Evolutionary conservation across 352 stramenopile species (phyloP), one percentile per base, ranked within the genome.

Genomic region (Globisporangium viniferum): DNA sequence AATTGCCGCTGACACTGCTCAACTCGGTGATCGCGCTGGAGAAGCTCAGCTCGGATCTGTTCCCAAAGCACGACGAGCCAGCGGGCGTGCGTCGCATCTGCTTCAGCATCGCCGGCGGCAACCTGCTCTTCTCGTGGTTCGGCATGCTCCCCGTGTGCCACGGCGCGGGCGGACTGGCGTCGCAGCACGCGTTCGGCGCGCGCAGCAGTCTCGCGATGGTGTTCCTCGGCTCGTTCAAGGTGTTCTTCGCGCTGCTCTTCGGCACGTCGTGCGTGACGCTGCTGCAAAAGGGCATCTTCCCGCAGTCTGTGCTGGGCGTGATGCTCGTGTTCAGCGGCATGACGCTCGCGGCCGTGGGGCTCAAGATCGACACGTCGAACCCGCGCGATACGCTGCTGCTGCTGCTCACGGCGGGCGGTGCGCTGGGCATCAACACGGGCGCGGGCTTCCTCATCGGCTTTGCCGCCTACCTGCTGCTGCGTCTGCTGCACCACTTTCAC

Each of bases 1-100:
- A 98, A 70, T 59, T 98, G 9, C 93, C 94, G 10, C 75, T 98
- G 9, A 98, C 94, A 27, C 84, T 95, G 27, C 75, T 98, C 53
- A 98, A 98, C 77, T 95, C 79, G 57, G 91, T 98, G n/a, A 84
- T 98, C 14, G 92, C 87, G 31, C 82, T 98, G 5, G 94, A 95
- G 66, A 90, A 92, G 33, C 79, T 98, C 54, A 90, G 91, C 4
- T 72, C 88, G 39, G 86, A 91, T 29, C 77, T 98, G 5, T 98
- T 97, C 79, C 93, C 92, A 0, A 90, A 91, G 62, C 82, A 93
- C 54, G 60, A 85, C 56, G 69, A 74, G 14, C 82, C 84, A 5
- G 82, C 84, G 10, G 74, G 74, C 15, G 79, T 91, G 59, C 84
- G 81, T 9, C 83, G 84, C 56, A 77, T 92, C 60, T 91, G 83